These are phyloP conservation scores for Aspergillus flavus DNA, from an alignment of 2,329 filamentous ascomycete species.

Conservation along the genomic window DNA sequence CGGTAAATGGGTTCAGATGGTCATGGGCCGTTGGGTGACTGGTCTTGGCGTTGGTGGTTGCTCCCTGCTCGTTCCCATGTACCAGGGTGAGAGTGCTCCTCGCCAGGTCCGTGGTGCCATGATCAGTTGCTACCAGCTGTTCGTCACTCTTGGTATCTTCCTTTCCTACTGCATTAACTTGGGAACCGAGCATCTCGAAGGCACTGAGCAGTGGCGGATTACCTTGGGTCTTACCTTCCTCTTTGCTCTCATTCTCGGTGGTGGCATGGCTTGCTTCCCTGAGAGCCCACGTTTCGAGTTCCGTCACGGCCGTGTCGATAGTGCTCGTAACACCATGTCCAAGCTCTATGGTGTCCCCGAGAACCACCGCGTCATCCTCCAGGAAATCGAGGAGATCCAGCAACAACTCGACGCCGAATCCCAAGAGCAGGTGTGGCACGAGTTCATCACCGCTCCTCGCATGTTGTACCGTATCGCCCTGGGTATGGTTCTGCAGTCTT, in stretches of 20 bases:
- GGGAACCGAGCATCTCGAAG: slow-evolving; percentile 41
- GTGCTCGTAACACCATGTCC: slow-evolving; percentile 55
- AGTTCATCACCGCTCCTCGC: slow-evolving; percentile 48
- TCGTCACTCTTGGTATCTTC: slow-evolving; percentile 52
- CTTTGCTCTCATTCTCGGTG: slow-evolving; percentile 57
- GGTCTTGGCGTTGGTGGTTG: slow-evolving; percentile 50
- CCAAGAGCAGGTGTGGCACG: slow-evolving; percentile 42
- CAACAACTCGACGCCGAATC: slow-evolving; percentile 58
- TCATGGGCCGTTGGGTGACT: slow-evolving; percentile 47
- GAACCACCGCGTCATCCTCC: slow-evolving; percentile 55
- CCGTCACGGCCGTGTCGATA: slow-evolving; percentile 55
- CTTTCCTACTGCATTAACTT: slow-evolving; percentile 50
- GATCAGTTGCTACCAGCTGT: slow-evolving; percentile 52
- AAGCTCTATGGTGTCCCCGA: slow-evolving; percentile 58
- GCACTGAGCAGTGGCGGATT: slow-evolving; percentile 53
- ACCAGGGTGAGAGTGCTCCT: slow-evolving; percentile 50
- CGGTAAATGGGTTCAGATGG: slow-evolving; percentile 45
- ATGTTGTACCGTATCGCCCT: slow-evolving; percentile 49
- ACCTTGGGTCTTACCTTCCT: slow-evolving; percentile 61
- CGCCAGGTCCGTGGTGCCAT: slow-evolving; percentile 50
- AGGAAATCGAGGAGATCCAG: slow-evolving; percentile 60
- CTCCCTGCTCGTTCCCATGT: slow-evolving; percentile 50
- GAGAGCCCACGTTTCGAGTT: slow-evolving; percentile 63
- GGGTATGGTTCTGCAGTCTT: slow-evolving; percentile 45
- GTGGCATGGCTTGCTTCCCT: slow-evolving; percentile 59